Evolutionary conservation across 73 alveolate species (phyloP).

Genomic region (Uronychia setigera): DNA sequence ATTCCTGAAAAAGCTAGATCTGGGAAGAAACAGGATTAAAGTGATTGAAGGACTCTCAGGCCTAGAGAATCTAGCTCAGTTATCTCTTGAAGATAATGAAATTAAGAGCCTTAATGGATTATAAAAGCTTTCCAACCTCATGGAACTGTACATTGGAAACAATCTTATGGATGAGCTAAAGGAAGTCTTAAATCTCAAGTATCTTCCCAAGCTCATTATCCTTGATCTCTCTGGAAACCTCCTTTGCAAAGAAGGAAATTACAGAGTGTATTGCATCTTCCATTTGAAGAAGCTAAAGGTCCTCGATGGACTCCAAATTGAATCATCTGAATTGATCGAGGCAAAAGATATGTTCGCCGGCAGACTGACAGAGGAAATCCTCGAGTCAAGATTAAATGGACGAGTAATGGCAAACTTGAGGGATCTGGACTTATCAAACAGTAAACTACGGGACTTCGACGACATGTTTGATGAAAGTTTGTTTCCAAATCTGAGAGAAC

Average conservation of each 20-base stretch:
- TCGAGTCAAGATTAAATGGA: slow-evolving; percentile 70
- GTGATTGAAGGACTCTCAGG: slow-evolving; percentile 80
- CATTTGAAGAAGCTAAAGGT: slow-evolving; percentile 77
- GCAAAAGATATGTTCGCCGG: slow-evolving; percentile 81
- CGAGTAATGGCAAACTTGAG: slow-evolving; percentile 36
- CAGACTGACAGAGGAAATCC: slow-evolving; percentile 77
- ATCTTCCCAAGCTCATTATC: slow-evolving; percentile 67
- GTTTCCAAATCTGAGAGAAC: slow-evolving; percentile 67
- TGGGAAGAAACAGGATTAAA: slow-evolving; percentile 79
- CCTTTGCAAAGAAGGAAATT: slow-evolving; percentile 62
- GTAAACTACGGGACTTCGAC: slow-evolving; percentile 77
- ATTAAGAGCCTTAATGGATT: slow-evolving; percentile 82
- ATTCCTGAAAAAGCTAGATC: slow-evolving; percentile 82
- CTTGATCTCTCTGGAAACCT: slow-evolving; percentile 81
- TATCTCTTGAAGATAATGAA: slow-evolving; percentile 88
- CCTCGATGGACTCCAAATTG: slow-evolving; percentile 75
- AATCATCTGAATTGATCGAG: slow-evolving; percentile 59
- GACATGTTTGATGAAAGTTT: slow-evolving; percentile 68
- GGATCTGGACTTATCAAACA: slow-evolving; percentile 60
- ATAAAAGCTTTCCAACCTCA: slow-evolving; percentile 74
- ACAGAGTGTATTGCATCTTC: slow-evolving; percentile 69
- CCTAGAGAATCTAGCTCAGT: slow-evolving; percentile 77
- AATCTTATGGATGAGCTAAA: slow-evolving; percentile 75
- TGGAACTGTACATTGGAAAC: slow-evolving; percentile 93
- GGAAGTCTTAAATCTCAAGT: slow-evolving; percentile 66